Base-by-base conservation (phyloP, 2,329 filamentous ascomycete genomes). In the Ceratocystis cubensis region DNA sequence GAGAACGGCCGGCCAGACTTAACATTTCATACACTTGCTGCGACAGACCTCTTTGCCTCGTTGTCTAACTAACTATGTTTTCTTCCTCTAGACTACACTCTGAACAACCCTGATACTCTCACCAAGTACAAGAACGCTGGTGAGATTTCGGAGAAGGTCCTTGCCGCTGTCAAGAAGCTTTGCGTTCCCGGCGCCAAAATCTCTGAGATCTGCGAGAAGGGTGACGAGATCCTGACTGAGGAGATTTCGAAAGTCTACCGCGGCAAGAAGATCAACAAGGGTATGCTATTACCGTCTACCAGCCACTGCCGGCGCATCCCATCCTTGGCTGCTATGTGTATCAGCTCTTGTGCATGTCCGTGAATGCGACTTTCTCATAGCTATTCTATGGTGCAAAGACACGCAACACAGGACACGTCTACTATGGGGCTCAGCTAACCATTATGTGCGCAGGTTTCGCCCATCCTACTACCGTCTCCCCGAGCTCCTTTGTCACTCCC, bases 51-150 rank as follows among this genome's bases (percentile, higher is more conserved):
- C 59, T 15, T 62, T 33, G 13, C 8, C 15, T 45, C n/a, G 17
- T 15, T 28, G 33, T 25, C 37, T 44, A 44, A 65, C 37, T 44
- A 44, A 65, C 64, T 44, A 8, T 50, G 57, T 37, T 63, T 46
- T 65, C 48, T 45, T 69, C 57, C 48, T 61, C n/a, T 72, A 96
- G 90, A 96, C 77, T 92, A 95, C 81, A 84, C 89, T 72, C 85
- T 96, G 77, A 89, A 86, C 78, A 94, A 95, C 82, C 90, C 89
- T 69, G 89, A 95, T 77, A 96, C 91, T 73, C 84, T 99, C 73
- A 97, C 94, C 79, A 99, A 97, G 84, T 97, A 97, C 84, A 97
- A 96, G 87, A 92, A 89, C 71, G 94, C 94, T 67, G 93, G 89
- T 70, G 83, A 89, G 76, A 97, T 99, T 78, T 94, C 93, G 64